These are phyloP conservation scores for Cucurbita argyrosperma DNA, from an alignment of 306 rosid genomes.

Conservation along the genomic window DNA sequence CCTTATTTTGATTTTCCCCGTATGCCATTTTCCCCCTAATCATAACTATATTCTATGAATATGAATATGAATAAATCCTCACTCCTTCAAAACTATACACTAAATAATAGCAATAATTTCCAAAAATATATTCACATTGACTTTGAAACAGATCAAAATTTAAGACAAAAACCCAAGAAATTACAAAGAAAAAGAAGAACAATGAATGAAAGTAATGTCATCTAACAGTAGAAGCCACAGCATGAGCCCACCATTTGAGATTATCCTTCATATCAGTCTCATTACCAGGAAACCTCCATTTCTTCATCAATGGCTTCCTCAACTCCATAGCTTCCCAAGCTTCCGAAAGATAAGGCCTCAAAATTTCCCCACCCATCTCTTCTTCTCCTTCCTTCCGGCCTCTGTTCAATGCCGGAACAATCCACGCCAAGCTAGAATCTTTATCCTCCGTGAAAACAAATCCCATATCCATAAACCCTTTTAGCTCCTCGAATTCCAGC, in stretches of 20 bases:
- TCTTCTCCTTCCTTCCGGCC: slow-evolving; percentile 23
- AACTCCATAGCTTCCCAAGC: slow-evolving; percentile 45
- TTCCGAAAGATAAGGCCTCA: slow-evolving; percentile 85
- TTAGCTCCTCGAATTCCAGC: slow-evolving; percentile 76
- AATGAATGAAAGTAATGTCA: slow-evolving; percentile 7
- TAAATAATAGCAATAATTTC: too few species aligned
- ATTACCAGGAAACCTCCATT: slow-evolving; percentile 55
- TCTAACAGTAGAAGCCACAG: slow-evolving; percentile 69
- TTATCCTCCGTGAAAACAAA: slow-evolving; percentile 74
- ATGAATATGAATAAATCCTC: too few species aligned
- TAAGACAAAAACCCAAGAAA: neutral
- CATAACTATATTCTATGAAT: too few species aligned
- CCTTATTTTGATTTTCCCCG: too few species aligned
- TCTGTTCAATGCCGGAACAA: slow-evolving; percentile 80
- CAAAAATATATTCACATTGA: too few species aligned
- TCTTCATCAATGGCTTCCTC: slow-evolving; percentile 32
- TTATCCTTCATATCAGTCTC: slow-evolving; percentile 52
- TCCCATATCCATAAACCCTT: slow-evolving; percentile 94
- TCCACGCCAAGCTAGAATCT: slow-evolving; percentile 58
- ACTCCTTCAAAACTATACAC: too few species aligned
- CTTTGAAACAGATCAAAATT: neutral
- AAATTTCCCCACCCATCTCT: slow-evolving; percentile 7
- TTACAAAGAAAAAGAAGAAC: neutral
- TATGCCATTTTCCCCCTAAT: too few species aligned
- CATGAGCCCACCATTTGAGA: slow-evolving; percentile 77